A percentile compares a stretch with the other conserved stretches of the same genome.
Conservation (phyloP, 2,329 filamentous ascomycete genomes). For the Epichloe aotearoae region DNA sequence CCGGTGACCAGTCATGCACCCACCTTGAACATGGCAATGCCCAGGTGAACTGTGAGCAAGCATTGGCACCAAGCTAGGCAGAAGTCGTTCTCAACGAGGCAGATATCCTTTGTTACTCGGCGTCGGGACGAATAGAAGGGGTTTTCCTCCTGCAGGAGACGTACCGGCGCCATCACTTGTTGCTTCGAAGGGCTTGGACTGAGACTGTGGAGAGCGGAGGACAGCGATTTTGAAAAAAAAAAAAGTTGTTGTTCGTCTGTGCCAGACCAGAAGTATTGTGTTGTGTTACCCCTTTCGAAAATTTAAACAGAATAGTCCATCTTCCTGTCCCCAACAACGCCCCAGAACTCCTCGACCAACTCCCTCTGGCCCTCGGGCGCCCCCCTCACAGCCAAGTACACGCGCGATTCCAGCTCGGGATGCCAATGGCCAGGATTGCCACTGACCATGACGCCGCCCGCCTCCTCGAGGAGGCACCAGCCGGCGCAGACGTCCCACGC, state of each 20-base stretch:
- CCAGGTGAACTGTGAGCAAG: too few relatives aligned
- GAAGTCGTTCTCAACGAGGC: constrained; percentile 29
- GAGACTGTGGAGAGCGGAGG: constrained; percentile 13
- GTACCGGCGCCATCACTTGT: constrained; percentile 20
- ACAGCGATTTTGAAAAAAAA: too few relatives aligned
- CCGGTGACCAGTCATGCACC: too few relatives aligned
- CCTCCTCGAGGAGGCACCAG: constrained; percentile 64
- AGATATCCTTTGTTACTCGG: constrained; percentile 44
- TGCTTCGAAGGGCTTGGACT: too few relatives aligned
- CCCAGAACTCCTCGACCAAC: constrained; percentile 53
- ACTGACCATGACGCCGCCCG: constrained; percentile 58
- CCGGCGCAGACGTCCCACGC: constrained; percentile 78
- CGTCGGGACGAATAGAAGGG: constrained; percentile 45
- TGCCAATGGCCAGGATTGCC: constrained; percentile 64
- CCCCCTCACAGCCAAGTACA: constrained; percentile 49
- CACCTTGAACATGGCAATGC: too few relatives aligned
- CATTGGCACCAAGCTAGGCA: constrained; percentile 39
- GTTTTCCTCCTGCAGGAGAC: constrained; percentile 48
- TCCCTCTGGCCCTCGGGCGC: constrained; percentile 46
- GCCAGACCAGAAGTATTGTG: too few relatives aligned
- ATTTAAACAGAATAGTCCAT: constrained; percentile 31
- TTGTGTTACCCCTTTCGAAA: too few relatives aligned
- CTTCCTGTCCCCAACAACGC: constrained; percentile 38
- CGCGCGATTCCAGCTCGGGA: constrained; percentile 42
- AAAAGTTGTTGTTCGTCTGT: too few relatives aligned